Percentiles rank a stretch among this genome's conserved stretches.
Conservation (phyloP, 176 grass and related monocot species). For the Tillandsia fasciculata region DNA sequence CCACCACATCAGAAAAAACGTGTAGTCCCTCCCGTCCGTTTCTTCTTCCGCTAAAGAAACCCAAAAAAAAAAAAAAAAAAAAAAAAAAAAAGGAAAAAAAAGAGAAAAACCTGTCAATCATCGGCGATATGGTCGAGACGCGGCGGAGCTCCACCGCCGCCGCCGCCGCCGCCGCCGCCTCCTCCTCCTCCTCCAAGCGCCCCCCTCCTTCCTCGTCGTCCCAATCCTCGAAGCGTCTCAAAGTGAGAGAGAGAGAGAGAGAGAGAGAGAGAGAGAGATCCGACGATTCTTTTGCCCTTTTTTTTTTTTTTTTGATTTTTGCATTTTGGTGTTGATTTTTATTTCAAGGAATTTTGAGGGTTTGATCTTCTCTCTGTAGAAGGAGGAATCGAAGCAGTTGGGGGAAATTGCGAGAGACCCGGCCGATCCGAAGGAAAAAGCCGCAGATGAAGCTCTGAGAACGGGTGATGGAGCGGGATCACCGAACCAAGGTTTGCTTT, state of each 20-base stretch:
- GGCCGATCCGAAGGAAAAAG: not conserved
- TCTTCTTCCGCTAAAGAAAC: too few relatives aligned
- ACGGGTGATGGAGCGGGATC: not conserved
- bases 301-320: not conserved
- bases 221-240: constrained; percentile 46
- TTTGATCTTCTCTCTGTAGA: constrained; percentile 19
- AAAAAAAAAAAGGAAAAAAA: too few relatives aligned
- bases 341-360: constrained; percentile 25
- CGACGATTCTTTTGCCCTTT: constrained; percentile 5
- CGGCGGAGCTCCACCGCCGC: constrained; percentile 55
- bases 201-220: not conserved
- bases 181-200: constrained; percentile 24
- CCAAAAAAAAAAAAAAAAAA: too few relatives aligned
- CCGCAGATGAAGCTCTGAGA: constrained; percentile 4
- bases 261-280: constrained; percentile 24
- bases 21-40: too few relatives aligned
- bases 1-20: too few relatives aligned
- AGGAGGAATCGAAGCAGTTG: not conserved
- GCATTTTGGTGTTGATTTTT: not conserved
- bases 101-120: too few relatives aligned
- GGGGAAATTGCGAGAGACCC: not conserved
- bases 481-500: not conserved
- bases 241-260: constrained; percentile 52
- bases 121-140: constrained; percentile 76
- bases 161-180: too few relatives aligned